These are phyloP conservation scores for Colletotrichum chlorophyti DNA, from an alignment of 2,329 filamentous ascomycete genomes.

Conservation along the genomic window DNA sequence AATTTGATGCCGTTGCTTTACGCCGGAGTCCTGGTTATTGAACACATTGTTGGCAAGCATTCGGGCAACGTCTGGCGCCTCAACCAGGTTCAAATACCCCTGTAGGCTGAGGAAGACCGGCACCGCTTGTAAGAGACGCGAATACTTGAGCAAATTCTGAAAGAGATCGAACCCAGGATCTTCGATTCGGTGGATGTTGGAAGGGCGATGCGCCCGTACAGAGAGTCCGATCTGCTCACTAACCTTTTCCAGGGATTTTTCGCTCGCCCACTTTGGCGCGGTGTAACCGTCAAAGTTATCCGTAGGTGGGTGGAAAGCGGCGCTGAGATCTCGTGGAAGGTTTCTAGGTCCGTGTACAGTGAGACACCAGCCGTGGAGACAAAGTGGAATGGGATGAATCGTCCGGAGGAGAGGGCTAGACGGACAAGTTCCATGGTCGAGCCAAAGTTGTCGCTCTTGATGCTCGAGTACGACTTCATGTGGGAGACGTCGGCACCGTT, in stretches of 20 bases:
- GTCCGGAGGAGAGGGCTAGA: slow-evolving; percentile 26
- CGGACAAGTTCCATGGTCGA: slow-evolving; percentile 38
- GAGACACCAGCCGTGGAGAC: slow-evolving; percentile 40
- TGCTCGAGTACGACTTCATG: slow-evolving; percentile 37
- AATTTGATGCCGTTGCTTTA: not conserved
- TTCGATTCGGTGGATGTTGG: not conserved
- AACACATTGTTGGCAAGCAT: not conserved
- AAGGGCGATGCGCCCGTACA: slow-evolving; percentile 37
- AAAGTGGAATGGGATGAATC: slow-evolving; percentile 43
- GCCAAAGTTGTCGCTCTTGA: slow-evolving; percentile 36
- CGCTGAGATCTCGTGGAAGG: slow-evolving; percentile 13
- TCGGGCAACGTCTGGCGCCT: not conserved
- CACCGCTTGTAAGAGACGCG: not conserved
- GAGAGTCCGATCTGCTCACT: slow-evolving; percentile 27
- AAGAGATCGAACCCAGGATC: not conserved
- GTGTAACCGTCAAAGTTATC: slow-evolving; percentile 39
- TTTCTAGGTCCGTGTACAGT: not conserved
- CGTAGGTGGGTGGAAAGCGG: slow-evolving; percentile 25
- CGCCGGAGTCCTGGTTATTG: not conserved
- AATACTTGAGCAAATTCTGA: not conserved
- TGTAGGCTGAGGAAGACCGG: not conserved
- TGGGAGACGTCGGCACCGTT: slow-evolving; percentile 44
- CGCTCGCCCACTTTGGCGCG: slow-evolving; percentile 42
- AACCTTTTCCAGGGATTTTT: slow-evolving; percentile 37
- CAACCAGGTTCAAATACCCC: not conserved